Conservation (phyloP, 495 filamentous ascomycete genomes). For the Penicillium silybi region DNA sequence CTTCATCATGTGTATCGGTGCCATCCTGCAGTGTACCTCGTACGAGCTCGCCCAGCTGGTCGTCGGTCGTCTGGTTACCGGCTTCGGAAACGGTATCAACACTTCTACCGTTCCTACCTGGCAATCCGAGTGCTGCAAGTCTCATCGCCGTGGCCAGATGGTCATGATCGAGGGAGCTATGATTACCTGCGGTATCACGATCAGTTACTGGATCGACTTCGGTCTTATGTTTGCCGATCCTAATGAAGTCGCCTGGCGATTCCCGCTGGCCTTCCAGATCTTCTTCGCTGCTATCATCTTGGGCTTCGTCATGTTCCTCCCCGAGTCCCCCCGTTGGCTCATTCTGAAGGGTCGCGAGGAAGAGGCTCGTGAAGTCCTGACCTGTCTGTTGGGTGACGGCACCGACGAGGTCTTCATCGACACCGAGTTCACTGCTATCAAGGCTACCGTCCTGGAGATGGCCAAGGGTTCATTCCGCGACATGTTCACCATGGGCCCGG, state of each 20-base stretch:
- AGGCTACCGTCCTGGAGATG: constrained; percentile 71
- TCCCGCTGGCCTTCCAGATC: constrained; percentile 71
- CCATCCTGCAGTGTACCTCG: constrained; percentile 59
- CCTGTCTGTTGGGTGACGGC: constrained; percentile 53
- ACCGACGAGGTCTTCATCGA: constrained; percentile 52
- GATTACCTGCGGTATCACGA: constrained; percentile 67
- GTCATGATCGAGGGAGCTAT: constrained; percentile 76
- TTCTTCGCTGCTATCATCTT: constrained; percentile 62
- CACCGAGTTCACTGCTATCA: constrained; percentile 67
- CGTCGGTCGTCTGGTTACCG: constrained; percentile 56
- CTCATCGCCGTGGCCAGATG: constrained; percentile 68
- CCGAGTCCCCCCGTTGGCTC: constrained; percentile 73
- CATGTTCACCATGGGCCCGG: constrained; percentile 66
- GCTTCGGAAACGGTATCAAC: constrained; percentile 62
- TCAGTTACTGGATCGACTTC: constrained; percentile 75
- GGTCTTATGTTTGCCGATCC: constrained; percentile 63
- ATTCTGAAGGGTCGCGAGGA: constrained; percentile 64
- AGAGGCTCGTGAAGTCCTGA: constrained; percentile 61
- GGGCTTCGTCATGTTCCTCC: constrained; percentile 57
- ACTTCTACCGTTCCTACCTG: constrained; percentile 69
- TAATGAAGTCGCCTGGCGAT: constrained; percentile 65
- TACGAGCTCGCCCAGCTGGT: constrained; percentile 62
- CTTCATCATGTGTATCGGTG: constrained; percentile 55
- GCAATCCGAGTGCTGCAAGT: constrained; percentile 72
- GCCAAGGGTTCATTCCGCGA: constrained; percentile 61